These are phyloP conservation scores for Talaromyces sp. DNA, from an alignment of 2,329 filamentous ascomycete species.

Conservation along the genomic window DNA sequence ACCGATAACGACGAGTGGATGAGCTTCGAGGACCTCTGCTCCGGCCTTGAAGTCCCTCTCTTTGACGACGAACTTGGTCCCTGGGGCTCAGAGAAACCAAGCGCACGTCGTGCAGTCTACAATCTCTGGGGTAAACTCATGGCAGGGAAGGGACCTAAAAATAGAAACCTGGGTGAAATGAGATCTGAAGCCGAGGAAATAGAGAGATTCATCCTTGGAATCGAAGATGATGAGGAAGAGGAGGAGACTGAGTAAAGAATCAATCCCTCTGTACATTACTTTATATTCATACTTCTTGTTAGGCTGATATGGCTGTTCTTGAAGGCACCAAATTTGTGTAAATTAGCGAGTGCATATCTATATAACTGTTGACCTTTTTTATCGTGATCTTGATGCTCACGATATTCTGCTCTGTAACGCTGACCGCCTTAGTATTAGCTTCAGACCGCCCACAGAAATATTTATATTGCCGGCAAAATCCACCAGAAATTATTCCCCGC, in stretches of 20 bases:
- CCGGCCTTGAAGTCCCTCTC: slow-evolving; percentile 42
- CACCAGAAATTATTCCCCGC: slow-evolving; percentile 1
- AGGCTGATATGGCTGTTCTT: background rate
- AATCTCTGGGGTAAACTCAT: slow-evolving; percentile 38
- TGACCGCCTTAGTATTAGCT: slow-evolving; percentile 4
- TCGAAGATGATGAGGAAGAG: slow-evolving; percentile 17
- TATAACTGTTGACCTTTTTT: background rate
- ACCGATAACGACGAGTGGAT: slow-evolving; percentile 50
- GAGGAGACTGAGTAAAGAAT: slow-evolving; percentile 4
- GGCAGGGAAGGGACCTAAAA: slow-evolving; percentile 31
- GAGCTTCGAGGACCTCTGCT: slow-evolving; percentile 48
- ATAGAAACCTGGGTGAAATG: slow-evolving; percentile 18
- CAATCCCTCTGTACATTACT: background rate
- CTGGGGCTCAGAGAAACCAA: slow-evolving; percentile 37
- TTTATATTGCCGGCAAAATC: slow-evolving; percentile 14
- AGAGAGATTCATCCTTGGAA: slow-evolving; percentile 13
- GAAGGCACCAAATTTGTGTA: background rate
- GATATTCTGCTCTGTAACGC: background rate
- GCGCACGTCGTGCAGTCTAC: slow-evolving; percentile 32
- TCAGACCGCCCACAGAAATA: background rate
- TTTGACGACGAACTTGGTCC: slow-evolving; percentile 48
- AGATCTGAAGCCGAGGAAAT: slow-evolving; percentile 18
- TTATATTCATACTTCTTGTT: background rate
- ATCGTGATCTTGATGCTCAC: background rate
- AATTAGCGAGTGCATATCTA: slow-evolving; percentile 1